Base-by-base conservation (phyloP, 257 asterid genomes). In the Ballota nigra region DNA sequence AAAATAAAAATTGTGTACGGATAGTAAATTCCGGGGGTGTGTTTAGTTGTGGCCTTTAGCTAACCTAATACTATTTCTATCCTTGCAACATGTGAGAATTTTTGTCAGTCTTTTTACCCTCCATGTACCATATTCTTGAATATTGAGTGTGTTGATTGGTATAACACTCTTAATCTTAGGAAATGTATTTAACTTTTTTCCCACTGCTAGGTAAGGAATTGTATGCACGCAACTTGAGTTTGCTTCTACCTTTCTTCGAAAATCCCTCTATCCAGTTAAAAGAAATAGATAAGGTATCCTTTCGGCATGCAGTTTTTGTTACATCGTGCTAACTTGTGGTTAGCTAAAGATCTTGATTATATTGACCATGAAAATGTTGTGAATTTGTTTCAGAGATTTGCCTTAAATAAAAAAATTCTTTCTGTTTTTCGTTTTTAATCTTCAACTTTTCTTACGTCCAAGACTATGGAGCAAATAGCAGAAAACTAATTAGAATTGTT, bases 231-330 rank as follows among this genome's bases (percentile, higher is more conserved):
- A 92, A 92, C 83, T 78, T 92, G 94, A 83, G 84, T 71, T 79
- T 92, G 87, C 92, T 87, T 66, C 85, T 85, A 64, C 98, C 98
- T 13, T 92, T 92, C 86, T 82, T 92, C 33, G 88, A 79, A 23
- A 70, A 72, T 43, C 96, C 96, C 69, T 89, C 96, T 63, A 88
- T 92, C 82, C 77, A 72, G 74, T 81, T 92, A 76, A 81, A 77
- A 68, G 63, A 65, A 78, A 81, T 92, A 63, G 85, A 85, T 63
- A 86, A 87, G 95, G 96, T 87, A 83, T 26, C 63, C 69, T 57
- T 61, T 69, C 36, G 31, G 29, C 52, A 52, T 64, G 52, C 31
- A 68, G 29, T 74, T 68, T 33, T n/a, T 66, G 15, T 55, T 74
- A 59, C 4, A 18, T 38, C 55, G 26, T 71, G 69, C 51, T 51